These are phyloP conservation scores for Rosellinia necatrix DNA, from an alignment of 2,329 filamentous ascomycete genomes.

Conservation along the genomic window DNA sequence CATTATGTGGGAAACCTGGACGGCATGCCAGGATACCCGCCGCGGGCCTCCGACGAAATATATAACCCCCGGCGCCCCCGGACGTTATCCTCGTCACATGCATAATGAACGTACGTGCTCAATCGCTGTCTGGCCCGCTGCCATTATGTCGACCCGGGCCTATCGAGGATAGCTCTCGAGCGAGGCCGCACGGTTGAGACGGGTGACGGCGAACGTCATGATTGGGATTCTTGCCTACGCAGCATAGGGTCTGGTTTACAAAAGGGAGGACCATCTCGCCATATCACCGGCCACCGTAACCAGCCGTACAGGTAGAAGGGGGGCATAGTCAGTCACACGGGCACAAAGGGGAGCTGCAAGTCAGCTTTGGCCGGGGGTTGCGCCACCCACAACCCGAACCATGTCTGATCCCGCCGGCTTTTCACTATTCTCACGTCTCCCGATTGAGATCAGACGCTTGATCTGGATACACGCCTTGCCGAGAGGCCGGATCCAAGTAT, in stretches of 20 bases:
- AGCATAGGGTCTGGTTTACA: slow-evolving; percentile 16
- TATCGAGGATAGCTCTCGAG: too few relatives aligned
- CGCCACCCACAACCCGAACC: slow-evolving; percentile 6
- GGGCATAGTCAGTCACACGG: too few relatives aligned
- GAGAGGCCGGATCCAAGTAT: slow-evolving; percentile 37
- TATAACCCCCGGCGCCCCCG: slow-evolving; percentile 9
- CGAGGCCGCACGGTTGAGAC: slow-evolving; percentile 3
- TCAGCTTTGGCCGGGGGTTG: neutral
- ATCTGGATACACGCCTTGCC: slow-evolving; percentile 36
- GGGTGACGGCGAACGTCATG: slow-evolving; percentile 15
- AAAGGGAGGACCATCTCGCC: slow-evolving; percentile 5
- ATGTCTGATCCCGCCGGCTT: slow-evolving; percentile 33
- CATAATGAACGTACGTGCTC: slow-evolving; percentile 4
- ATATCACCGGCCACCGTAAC: slow-evolving; percentile 1
- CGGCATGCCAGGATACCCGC: slow-evolving; percentile 4
- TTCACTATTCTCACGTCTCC: slow-evolving; percentile 34
- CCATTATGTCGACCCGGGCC: slow-evolving; percentile 10
- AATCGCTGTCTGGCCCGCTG: slow-evolving; percentile 12
- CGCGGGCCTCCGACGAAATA: slow-evolving; percentile 8
- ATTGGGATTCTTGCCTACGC: slow-evolving; percentile 12
- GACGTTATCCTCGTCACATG: neutral
- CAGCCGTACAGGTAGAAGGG: too few relatives aligned
- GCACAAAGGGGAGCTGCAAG: too few relatives aligned
- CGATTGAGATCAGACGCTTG: slow-evolving; percentile 36
- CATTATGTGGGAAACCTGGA: slow-evolving; percentile 16